Percentiles rank a stretch among this genome's conserved stretches.
These are phyloP conservation scores for Telopea speciosissima DNA, from an alignment of 177 flowering plant genomes.

Conservation along the genomic window DNA sequence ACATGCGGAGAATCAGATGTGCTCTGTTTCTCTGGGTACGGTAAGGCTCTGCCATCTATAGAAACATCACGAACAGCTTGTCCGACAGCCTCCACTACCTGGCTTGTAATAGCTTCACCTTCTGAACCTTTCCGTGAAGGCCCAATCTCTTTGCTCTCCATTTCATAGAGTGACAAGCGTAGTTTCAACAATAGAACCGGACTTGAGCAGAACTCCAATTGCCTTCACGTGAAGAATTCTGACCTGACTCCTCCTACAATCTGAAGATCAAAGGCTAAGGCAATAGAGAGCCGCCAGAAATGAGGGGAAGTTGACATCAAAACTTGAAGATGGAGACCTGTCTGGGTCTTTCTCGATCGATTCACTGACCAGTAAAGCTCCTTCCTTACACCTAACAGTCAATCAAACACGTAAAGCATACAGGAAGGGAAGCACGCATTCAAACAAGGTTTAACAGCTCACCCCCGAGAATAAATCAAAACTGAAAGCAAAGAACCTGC, in stretches of 20 bases:
- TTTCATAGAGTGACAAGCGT: conserved; percentile 12
- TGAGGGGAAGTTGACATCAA: not conserved
- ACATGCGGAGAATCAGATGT: conserved; percentile 7
- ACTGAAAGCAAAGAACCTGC: not conserved
- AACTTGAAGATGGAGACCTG: not conserved
- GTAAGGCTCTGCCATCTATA: conserved; percentile 5
- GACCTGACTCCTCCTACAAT: not conserved
- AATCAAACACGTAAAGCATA: conserved; percentile 16
- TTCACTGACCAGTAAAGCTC: not conserved
- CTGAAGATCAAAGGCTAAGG: not conserved
- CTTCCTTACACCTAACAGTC: conserved; percentile 20
- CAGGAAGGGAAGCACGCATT: conserved; percentile 8
- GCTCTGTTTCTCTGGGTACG: conserved; percentile 7
- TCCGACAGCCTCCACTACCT: conserved; percentile 4
- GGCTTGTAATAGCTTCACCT: conserved; percentile 16
- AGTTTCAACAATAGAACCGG: conserved; percentile 1
- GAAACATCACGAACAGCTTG: conserved; percentile 9
- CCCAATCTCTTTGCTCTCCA: conserved; percentile 37
- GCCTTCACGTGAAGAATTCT: not conserved
- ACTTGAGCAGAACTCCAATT: not conserved
- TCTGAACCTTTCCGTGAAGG: conserved; percentile 11
- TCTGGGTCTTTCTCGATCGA: not conserved
- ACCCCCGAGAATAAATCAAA: not conserved
- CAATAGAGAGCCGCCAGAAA: not conserved
- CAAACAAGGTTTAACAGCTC: not conserved